Evolutionary conservation across 2,329 filamentous ascomycete species (phyloP).

Genomic region (Knufia petricola): DNA sequence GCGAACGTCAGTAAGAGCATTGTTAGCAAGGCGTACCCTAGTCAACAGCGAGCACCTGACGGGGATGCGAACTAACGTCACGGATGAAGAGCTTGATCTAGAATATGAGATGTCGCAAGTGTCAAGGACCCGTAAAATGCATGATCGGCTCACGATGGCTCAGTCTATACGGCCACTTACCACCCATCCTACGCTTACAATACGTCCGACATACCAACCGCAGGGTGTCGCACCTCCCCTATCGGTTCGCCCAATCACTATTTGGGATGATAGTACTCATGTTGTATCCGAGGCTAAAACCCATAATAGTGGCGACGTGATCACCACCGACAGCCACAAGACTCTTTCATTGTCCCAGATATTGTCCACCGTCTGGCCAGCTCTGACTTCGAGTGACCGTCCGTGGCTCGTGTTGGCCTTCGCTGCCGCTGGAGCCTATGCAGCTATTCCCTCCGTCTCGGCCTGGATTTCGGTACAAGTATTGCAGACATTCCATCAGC

Average conservation of each 20-base stretch:
- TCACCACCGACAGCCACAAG: not conserved
- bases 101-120: not conserved
- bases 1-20: not conserved
- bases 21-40: not conserved
- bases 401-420: slow-evolving; percentile 51
- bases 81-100: not conserved
- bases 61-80: not conserved
- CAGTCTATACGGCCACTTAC: not conserved
- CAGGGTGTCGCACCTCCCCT: not conserved
- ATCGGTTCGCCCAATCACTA: not conserved
- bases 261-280: not conserved
- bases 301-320: not conserved
- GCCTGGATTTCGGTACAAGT: slow-evolving; percentile 66
- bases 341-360: slow-evolving; percentile 42
- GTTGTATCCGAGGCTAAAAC: not conserved
- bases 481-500: slow-evolving; percentile 57
- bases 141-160: not conserved
- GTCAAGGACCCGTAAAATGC: not conserved
- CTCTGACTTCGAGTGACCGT: slow-evolving; percentile 44
- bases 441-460: slow-evolving; percentile 62
- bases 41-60: not conserved
- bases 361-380: slow-evolving; percentile 61
- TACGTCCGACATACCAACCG: not conserved
- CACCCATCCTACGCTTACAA: not conserved
- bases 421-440: slow-evolving; percentile 52